Conservation (phyloP, 1,139 yeast species). For the Candida sanyaensis region DNA sequence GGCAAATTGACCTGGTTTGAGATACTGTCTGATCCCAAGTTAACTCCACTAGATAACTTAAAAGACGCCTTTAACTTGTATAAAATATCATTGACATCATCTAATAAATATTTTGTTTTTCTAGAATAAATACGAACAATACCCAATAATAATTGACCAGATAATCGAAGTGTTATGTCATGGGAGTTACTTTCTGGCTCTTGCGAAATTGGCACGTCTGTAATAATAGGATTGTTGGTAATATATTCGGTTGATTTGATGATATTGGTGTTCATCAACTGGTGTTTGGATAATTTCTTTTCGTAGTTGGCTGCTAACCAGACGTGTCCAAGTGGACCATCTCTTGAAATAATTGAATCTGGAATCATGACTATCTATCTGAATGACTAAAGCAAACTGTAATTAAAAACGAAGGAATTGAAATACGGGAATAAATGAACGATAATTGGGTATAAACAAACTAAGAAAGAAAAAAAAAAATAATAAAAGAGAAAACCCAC, state of each 20-base stretch:
- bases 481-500: too few species aligned
- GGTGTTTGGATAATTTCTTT: constrained; percentile 74
- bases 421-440: neutral
- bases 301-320: constrained; percentile 95
- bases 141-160: constrained; percentile 88
- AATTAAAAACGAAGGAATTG: neutral
- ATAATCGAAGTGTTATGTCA: constrained; percentile 68
- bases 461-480: neutral
- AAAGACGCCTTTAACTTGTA: constrained; percentile 76
- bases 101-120: constrained; percentile 80
- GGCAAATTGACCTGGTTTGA: constrained; percentile 42
- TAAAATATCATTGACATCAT: constrained; percentile 82
- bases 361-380: constrained; percentile 8
- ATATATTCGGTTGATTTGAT: constrained; percentile 47
- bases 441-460: neutral
- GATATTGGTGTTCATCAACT: constrained; percentile 73
- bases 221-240: constrained; percentile 9
- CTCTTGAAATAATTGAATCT: constrained; percentile 44
- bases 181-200: constrained; percentile 24
- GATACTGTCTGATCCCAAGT: constrained; percentile 29
- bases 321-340: constrained; percentile 86
- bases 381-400: neutral
- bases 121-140: constrained; percentile 86
- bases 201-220: constrained; percentile 7
- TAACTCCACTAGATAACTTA: constrained; percentile 39